Evolutionary conservation across 371 early-diverging fungal species (phyloP).

Genomic region (Mucor mucedo): DNA sequence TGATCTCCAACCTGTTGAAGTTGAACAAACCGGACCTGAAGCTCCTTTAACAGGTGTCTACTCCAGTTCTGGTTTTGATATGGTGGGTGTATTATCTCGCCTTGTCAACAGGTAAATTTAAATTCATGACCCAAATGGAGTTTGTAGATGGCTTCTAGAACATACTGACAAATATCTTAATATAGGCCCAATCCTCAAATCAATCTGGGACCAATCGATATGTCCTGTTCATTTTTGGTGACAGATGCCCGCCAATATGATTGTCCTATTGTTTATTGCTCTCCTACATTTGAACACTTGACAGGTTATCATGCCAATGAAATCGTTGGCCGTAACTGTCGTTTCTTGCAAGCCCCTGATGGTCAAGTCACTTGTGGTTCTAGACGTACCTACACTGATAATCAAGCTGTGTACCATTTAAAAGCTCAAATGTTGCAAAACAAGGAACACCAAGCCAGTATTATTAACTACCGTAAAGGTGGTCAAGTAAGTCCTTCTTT

Average conservation of each 20-base stretch:
- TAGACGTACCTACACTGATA: constrained; percentile 64
- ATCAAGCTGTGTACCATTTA: constrained; percentile 60
- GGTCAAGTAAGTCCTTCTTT: constrained; percentile 50
- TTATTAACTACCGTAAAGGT: constrained; percentile 71
- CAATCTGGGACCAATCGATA: constrained; percentile 69
- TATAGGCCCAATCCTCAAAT: constrained; percentile 63
- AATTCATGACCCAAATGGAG: neutral
- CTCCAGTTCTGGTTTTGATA: constrained; percentile 64
- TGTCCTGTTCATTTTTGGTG: constrained; percentile 68
- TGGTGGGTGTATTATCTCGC: constrained; percentile 57
- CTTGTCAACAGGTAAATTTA: constrained; percentile 49
- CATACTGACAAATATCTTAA: neutral
- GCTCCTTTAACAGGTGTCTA: constrained; percentile 47
- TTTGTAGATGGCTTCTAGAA: neutral
- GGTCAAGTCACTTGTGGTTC: constrained; percentile 59
- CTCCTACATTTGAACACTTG: constrained; percentile 66
- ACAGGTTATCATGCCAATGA: constrained; percentile 67
- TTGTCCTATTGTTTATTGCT: constrained; percentile 66
- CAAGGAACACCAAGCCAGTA: constrained; percentile 67
- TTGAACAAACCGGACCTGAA: constrained; percentile 7
- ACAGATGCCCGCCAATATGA: constrained; percentile 59
- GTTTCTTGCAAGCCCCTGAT: constrained; percentile 71
- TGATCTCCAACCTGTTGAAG: constrained; percentile 19
- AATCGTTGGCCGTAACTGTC: constrained; percentile 70
- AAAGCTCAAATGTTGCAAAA: constrained; percentile 53